These are phyloP conservation scores for Zizania palustris DNA, from an alignment of 202 grass and related monocot species.

Conservation along the genomic window DNA sequence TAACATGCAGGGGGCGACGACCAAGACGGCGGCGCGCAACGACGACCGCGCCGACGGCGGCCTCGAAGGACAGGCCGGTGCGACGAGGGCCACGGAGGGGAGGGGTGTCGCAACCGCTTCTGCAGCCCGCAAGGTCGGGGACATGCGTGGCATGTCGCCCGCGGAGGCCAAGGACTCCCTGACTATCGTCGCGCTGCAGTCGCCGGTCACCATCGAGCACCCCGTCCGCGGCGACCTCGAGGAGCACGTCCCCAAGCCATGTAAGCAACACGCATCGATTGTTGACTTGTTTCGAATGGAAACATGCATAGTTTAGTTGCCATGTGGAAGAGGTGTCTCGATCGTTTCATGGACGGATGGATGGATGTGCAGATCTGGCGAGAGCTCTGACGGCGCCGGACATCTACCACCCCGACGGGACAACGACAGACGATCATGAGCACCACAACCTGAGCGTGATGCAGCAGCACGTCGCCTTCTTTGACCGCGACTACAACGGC, in stretches of 20 bases:
- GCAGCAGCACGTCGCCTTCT: conserved; percentile 94
- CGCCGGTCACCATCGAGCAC: conserved; percentile 66
- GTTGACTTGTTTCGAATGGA: neutral
- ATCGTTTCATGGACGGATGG: neutral
- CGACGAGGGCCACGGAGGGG: neutral
- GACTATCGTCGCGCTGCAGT: conserved; percentile 67
- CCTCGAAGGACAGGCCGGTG: neutral
- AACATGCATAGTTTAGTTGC: neutral
- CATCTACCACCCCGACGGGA: conserved; percentile 82
- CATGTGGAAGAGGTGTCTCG: neutral
- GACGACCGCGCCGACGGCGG: neutral
- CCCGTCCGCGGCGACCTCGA: conserved; percentile 84
- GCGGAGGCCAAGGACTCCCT: conserved; percentile 57
- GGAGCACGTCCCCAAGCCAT: conserved; percentile 72
- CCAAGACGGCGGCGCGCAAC: conserved; percentile 17
- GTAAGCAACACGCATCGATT: conserved; percentile 31
- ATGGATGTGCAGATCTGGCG: conserved; percentile 54
- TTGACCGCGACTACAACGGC: conserved; percentile 73
- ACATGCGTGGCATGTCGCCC: neutral
- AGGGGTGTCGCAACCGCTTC: neutral
- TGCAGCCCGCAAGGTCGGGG: neutral
- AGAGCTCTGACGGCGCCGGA: conserved; percentile 68
- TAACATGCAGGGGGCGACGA: conserved; percentile 33
- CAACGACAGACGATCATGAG: conserved; percentile 38
- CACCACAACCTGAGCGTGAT: conserved; percentile 71